phyloP scores from a whole-genome alignment of 495 filamentous ascomycete species.

The Clavariopsis aquatica region DNA sequence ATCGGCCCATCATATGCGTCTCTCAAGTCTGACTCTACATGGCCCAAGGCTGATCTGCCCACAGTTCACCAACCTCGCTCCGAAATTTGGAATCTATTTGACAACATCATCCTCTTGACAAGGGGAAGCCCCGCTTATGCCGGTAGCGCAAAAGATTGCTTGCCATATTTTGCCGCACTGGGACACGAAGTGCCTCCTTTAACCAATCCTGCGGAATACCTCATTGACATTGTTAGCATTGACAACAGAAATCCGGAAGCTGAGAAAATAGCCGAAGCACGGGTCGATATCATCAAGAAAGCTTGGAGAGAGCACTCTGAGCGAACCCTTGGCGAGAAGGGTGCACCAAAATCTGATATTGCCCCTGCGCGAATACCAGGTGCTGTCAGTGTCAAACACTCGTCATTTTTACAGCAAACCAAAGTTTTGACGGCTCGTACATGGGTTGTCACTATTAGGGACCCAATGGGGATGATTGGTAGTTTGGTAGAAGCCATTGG shows the following conservation, averaged over 20 bases:
- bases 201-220: conserved; percentile 72
- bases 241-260: conserved; percentile 65
- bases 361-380: conserved; percentile 26
- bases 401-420: conserved; percentile 59
- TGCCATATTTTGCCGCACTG: conserved; percentile 59
- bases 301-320: conserved; percentile 51
- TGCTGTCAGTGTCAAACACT: neutral
- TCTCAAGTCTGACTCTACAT: too few species aligned
- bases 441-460: conserved; percentile 65
- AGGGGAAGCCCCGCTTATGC: conserved; percentile 66
- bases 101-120: conserved; percentile 64
- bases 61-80: conserved; percentile 69
- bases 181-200: conserved; percentile 63
- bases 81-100: conserved; percentile 75
- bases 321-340: neutral
- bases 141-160: conserved; percentile 54
- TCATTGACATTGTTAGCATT: conserved; percentile 70
- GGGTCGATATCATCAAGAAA: conserved; percentile 57
- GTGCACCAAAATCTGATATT: neutral
- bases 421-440: conserved; percentile 65
- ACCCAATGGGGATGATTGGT: conserved; percentile 70
- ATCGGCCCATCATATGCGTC: too few species aligned
- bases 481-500: conserved; percentile 63
- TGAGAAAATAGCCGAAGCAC: conserved; percentile 57
- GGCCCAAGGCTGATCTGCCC: too few species aligned